Percentiles rank a stretch among this genome's conserved stretches.
Evolutionary conservation across 164 flowering plant species (phyloP).

Genomic region (Vitis cinerea): DNA sequence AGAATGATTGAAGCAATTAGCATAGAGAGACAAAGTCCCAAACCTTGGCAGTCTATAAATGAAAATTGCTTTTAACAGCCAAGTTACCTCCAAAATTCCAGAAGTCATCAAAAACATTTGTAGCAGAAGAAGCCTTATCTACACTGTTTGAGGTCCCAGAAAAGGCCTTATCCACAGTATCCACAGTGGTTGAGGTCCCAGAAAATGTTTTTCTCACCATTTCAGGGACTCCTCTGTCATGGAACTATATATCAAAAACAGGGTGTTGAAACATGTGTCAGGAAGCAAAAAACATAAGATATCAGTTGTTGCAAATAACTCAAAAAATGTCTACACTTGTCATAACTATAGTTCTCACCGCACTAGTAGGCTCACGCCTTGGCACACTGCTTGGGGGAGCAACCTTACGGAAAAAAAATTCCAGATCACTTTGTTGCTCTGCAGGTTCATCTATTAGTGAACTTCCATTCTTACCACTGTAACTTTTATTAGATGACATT

Average conservation of each 20-base stretch:
- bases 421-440: conserved; percentile 26
- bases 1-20: conserved; percentile 11
- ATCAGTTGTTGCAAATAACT: background rate
- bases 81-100: conserved; percentile 45
- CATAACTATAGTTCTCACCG: conserved; percentile 20
- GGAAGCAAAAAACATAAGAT: too few species aligned
- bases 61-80: conserved; percentile 1
- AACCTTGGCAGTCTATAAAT: background rate
- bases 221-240: conserved; percentile 13
- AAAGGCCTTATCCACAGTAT: conserved; percentile 25
- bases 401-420: conserved; percentile 25
- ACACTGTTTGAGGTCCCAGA: conserved; percentile 12
- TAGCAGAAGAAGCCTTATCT: conserved; percentile 25
- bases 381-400: conserved; percentile 34
- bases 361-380: conserved; percentile 24
- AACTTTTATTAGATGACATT: too few species aligned
- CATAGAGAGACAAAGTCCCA: conserved; percentile 1
- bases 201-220: conserved; percentile 18
- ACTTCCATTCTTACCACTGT: conserved; percentile 1
- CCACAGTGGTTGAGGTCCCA: conserved; percentile 14
- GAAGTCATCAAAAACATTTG: conserved; percentile 35
- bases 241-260: conserved; percentile 22
- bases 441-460: conserved; percentile 9
- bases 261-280: conserved; percentile 22
- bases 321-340: background rate